Base-by-base conservation (phyloP, 1,139 yeast genomes). In the Waltiozyma solani region DNA sequence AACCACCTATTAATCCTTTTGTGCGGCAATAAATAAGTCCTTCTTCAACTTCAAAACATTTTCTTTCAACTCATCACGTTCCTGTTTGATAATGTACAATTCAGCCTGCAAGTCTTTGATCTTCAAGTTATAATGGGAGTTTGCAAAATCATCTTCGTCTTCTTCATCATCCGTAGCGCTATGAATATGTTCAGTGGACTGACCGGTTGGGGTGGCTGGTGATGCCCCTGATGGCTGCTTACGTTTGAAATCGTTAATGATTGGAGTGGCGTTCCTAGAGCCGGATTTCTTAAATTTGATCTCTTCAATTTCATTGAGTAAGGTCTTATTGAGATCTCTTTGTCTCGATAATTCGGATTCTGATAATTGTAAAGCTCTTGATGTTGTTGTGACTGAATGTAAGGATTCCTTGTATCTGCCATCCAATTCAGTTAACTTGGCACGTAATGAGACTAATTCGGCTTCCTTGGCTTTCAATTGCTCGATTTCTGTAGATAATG, bases 31-130 rank as follows among this genome's bases (percentile, higher is more conserved):
- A 37, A 58, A 68, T 44, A 76, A 60, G 51, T 73, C 73, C 57
- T 79, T 79, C 57, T 79, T 79, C 54, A 79, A 62, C 1, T 65
- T 51, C 24, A 76, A 59, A n/a, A 78, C 73, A 44, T 69, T 76
- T 26, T 78, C 79, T 52, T 82, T 80, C 57, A 84, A 64, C 51
- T 79, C 83, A 54, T 86, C 93, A 49, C 94, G 73, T 60, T 86
- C 96, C 59, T 85, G 91, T 50, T 78, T 79, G 51, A 81, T 69
- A 45, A 86, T 81, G 50, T 73, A 82, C 51, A 86, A 66, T 56
- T 85, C 95, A 2, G 95, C 95, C 51, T 85, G 84, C 52, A 86
- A 65, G 52, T 86, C 95, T 52, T 83, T 78, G 34, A 86, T 70
- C 58, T 80, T 84, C 66, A 85, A 68, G 48, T 79, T 82, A 53